These are phyloP conservation scores for Talaromyces sp. DNA, from an alignment of 2,329 filamentous ascomycete genomes.

Conservation along the genomic window DNA sequence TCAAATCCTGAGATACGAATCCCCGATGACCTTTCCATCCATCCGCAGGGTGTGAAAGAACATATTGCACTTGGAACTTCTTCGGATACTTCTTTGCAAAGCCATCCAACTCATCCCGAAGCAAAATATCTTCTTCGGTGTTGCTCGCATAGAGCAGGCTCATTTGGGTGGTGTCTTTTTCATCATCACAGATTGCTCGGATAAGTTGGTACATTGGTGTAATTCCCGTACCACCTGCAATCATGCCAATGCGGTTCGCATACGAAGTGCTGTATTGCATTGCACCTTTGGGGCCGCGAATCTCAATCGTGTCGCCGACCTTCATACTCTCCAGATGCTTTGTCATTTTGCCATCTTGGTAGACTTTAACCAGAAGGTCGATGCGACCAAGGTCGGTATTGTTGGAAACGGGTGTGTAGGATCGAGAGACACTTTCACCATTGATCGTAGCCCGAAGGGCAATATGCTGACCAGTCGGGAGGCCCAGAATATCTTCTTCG, in stretches of 20 bases:
- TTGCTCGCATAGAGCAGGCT: constrained; percentile 63
- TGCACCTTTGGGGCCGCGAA: constrained; percentile 42
- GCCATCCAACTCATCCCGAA: constrained; percentile 58
- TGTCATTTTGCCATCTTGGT: constrained; percentile 20
- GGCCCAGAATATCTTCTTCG: constrained; percentile 50
- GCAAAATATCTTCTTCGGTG: constrained; percentile 61
- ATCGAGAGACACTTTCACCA: constrained; percentile 52
- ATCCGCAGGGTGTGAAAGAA: no score
- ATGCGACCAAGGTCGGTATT: constrained; percentile 36
- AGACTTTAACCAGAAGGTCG: constrained; percentile 39
- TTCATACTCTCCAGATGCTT: neutral
- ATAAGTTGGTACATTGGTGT: constrained; percentile 65
- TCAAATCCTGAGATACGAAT: constrained; percentile 48
- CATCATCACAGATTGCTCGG: constrained; percentile 64
- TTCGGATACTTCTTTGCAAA: constrained; percentile 58
- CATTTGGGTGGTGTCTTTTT: constrained; percentile 59
- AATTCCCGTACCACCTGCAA: constrained; percentile 44
- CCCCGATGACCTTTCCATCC: constrained; percentile 55
- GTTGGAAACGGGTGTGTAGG: constrained; percentile 55
- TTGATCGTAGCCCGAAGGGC: constrained; percentile 54
- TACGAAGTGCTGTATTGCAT: constrained; percentile 38
- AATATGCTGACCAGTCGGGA: constrained; percentile 62
- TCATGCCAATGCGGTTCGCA: constrained; percentile 36
- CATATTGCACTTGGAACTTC: constrained; percentile 58
- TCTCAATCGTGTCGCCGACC: constrained; percentile 31